phyloP scores from a whole-genome alignment of 2,329 filamentous ascomycete genomes.

The Orbilia quercus region DNA sequence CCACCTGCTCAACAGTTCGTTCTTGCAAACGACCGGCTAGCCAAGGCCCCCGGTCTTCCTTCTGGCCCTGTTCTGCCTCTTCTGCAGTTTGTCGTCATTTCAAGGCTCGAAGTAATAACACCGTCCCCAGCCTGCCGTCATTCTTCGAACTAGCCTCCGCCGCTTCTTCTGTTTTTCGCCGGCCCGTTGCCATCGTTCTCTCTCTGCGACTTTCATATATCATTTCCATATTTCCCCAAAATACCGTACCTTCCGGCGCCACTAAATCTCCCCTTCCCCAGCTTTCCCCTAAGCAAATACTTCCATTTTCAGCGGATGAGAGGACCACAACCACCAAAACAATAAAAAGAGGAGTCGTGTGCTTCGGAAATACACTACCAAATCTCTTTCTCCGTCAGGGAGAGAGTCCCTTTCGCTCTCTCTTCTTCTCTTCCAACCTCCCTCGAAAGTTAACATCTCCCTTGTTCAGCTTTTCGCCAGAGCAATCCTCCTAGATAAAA shows the following conservation, averaged over 20 bases:
- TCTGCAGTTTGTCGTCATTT: slow-evolving; percentile 56
- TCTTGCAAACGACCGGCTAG: slow-evolving; percentile 33
- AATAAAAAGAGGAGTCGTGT: slow-evolving; percentile 25
- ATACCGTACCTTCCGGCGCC: slow-evolving; percentile 23
- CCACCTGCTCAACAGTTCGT: slow-evolving; percentile 20
- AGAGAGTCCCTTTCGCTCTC: slow-evolving; percentile 31
- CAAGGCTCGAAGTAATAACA: background rate
- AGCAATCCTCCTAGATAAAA: background rate
- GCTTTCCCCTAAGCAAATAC: slow-evolving; percentile 17
- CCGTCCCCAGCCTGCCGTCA: slow-evolving; percentile 26
- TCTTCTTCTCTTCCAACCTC: slow-evolving; percentile 9
- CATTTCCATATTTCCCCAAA: slow-evolving; percentile 7
- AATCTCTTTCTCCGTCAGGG: slow-evolving; percentile 41
- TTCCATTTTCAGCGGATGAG: slow-evolving; percentile 43
- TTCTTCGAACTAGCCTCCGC: slow-evolving; percentile 26
- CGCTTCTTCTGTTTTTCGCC: slow-evolving; percentile 16
- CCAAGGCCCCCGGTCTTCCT: slow-evolving; percentile 30
- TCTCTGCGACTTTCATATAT: slow-evolving; percentile 8
- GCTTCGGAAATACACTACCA: slow-evolving; percentile 22
- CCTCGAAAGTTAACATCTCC: background rate
- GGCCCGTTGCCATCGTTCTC: slow-evolving; percentile 8
- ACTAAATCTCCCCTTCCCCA: slow-evolving; percentile 30
- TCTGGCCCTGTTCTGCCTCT: background rate
- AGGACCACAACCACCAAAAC: slow-evolving; percentile 16
- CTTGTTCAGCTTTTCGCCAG: slow-evolving; percentile 6